Evolutionary conservation across 768 basidiomycete species (phyloP).

Genomic region (Chalciporus sphaerocephalus): DNA sequence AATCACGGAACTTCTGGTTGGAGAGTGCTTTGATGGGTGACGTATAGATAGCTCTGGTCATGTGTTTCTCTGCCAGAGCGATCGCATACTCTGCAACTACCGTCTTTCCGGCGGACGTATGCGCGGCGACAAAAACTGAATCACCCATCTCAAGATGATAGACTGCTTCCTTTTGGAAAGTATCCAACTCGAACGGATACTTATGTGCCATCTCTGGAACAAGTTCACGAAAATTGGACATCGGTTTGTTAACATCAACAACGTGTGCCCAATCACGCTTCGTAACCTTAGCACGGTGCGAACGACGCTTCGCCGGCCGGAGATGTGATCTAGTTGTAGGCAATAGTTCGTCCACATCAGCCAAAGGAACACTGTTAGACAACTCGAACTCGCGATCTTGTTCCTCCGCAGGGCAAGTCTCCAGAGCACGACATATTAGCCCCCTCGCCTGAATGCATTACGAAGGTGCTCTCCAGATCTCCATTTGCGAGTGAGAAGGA

Average conservation of each 20-base stretch:
- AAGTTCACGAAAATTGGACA: constrained; percentile 84
- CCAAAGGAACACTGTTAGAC: constrained; percentile 19
- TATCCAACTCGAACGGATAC: constrained; percentile 99
- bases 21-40: constrained; percentile 98
- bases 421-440: constrained; percentile 12
- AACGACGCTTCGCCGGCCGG: constrained; percentile 45
- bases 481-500: constrained; percentile 6
- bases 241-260: constrained; percentile 87
- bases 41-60: constrained; percentile 99
- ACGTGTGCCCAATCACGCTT: constrained; percentile 99
- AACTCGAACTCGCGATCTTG: constrained; percentile 22
- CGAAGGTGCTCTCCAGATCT: constrained; percentile 14
- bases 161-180: constrained; percentile 97
- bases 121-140: constrained; percentile 98
- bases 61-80: constrained; percentile 92
- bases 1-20: constrained; percentile 98
- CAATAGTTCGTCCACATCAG: constrained; percentile 77
- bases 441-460: constrained; percentile 2
- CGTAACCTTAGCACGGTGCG: constrained; percentile 46
- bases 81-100: constrained; percentile 99
- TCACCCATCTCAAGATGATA: constrained; percentile 97
- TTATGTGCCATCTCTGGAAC: constrained; percentile 97
- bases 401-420: constrained; percentile 16
- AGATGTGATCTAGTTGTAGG: constrained; percentile 58
- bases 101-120: constrained; percentile 99